These are phyloP conservation scores for Seiridium cupressi DNA, from an alignment of 2,329 filamentous ascomycete species.

Conservation along the genomic window DNA sequence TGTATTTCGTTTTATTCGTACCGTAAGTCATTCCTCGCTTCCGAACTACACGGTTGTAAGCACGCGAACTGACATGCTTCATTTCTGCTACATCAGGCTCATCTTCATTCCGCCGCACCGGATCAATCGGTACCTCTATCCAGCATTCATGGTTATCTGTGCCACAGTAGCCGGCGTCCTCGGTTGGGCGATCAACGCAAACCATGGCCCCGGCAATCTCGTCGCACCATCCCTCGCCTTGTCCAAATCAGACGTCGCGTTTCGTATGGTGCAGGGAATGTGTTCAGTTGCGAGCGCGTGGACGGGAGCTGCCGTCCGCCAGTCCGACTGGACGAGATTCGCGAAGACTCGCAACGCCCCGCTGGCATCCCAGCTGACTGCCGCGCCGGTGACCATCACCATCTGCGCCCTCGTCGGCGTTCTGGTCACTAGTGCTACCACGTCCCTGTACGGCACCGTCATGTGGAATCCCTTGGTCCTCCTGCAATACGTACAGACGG, in stretches of 20 bases:
- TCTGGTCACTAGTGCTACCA: conserved; percentile 32
- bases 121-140: too few relatives aligned
- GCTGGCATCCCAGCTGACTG: conserved; percentile 25
- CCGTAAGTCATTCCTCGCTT: too few relatives aligned
- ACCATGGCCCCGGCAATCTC: conserved; percentile 23
- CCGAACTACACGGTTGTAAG: too few relatives aligned
- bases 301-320: conserved; percentile 25
- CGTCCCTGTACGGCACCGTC: conserved; percentile 29
- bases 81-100: too few relatives aligned
- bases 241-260: conserved; percentile 24
- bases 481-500: conserved; percentile 31
- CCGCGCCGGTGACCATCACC: conserved; percentile 33
- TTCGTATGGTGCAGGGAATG: conserved; percentile 27
- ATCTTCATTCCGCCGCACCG: too few relatives aligned
- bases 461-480: conserved; percentile 38
- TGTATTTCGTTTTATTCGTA: too few relatives aligned
- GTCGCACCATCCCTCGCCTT: conserved; percentile 18
- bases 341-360: conserved; percentile 23
- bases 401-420: conserved; percentile 34
- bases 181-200: conserved; percentile 25
- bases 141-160: conserved; percentile 27
- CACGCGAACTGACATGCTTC: too few relatives aligned
- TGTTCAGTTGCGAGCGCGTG: conserved; percentile 27
- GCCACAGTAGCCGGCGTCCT: conserved; percentile 30
- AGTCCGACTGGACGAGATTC: conserved; percentile 32